Evolutionary conservation across 2,329 filamentous ascomycete genomes (phyloP).

Genomic region (Sporothrix globosa): DNA sequence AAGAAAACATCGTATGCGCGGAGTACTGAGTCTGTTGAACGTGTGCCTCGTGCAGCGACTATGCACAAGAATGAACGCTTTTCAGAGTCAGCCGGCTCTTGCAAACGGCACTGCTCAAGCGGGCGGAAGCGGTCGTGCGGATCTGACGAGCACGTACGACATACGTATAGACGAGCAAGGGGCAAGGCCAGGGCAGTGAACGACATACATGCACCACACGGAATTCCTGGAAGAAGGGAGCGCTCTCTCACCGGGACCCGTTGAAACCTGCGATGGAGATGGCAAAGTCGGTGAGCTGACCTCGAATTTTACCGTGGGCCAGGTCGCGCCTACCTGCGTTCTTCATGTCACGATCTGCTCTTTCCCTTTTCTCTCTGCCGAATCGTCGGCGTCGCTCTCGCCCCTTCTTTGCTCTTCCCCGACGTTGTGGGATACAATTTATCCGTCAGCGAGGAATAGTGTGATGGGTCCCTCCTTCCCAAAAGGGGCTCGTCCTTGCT

Average conservation of each 20-base stretch:
- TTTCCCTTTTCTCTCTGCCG: neutral
- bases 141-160: neutral
- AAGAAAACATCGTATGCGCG: neutral
- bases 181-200: too few species aligned
- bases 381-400: neutral
- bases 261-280: too few species aligned
- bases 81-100: conserved; percentile 8
- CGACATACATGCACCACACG: neutral
- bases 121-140: neutral
- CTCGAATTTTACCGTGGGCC: conserved; percentile 6
- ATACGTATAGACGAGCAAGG: neutral
- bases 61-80: neutral
- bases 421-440: conserved; percentile 13
- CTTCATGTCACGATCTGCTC: neutral
- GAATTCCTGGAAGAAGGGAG: neutral
- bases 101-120: neutral
- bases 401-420: conserved; percentile 13
- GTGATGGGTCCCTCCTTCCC: conserved; percentile 14
- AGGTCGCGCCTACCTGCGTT: neutral
- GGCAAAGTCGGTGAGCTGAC: conserved; percentile 9
- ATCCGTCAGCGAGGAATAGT: neutral
- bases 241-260: neutral
- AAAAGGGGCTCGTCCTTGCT: neutral
- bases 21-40: too few species aligned
- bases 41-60: too few species aligned